Conservation (phyloP, 2,329 filamentous ascomycete species). For the Lasiodiplodia gonubiensis region DNA sequence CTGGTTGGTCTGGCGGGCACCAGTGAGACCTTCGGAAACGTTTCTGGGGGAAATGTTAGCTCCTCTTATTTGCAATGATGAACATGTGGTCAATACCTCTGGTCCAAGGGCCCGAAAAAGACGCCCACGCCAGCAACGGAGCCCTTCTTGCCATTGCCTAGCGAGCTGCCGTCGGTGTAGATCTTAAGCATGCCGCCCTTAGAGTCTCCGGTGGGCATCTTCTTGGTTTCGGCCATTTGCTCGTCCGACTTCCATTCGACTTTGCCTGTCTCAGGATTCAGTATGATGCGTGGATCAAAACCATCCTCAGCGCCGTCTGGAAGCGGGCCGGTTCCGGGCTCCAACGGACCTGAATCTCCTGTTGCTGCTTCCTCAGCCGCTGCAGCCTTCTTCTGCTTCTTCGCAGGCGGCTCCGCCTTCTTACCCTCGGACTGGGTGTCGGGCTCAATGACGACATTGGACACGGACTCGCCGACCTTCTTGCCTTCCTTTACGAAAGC, state of each 20-base stretch:
- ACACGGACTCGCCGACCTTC: constrained; percentile 30
- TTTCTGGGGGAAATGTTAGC: constrained; percentile 54
- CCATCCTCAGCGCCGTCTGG: constrained; percentile 63
- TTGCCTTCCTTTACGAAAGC: constrained; percentile 66
- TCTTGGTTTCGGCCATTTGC: constrained; percentile 55
- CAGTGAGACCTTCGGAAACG: constrained; percentile 76
- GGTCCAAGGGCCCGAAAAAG: constrained; percentile 66
- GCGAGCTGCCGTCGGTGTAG: constrained; percentile 68
- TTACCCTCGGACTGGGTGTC: constrained; percentile 34
- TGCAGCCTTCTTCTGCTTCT: constrained; percentile 48
- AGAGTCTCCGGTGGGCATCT: constrained; percentile 50
- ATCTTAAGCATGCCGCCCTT: constrained; percentile 61
- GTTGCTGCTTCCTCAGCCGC: constrained; percentile 38
- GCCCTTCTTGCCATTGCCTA: constrained; percentile 61
- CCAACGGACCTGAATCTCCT: constrained; percentile 19
- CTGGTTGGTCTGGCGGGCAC: constrained; percentile 83
- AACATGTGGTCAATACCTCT: constrained; percentile 51
- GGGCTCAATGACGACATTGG: constrained; percentile 38
- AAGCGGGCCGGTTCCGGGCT: constrained; percentile 61
- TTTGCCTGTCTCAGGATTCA: constrained; percentile 60
- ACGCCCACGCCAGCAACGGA: constrained; percentile 68
- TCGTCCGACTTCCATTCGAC: constrained; percentile 61
- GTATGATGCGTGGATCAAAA: constrained; percentile 63
- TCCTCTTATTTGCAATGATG: constrained; percentile 16
- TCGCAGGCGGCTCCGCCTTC: constrained; percentile 36